These are phyloP conservation scores for Paramyrothecium roridum DNA, from an alignment of 2,329 filamentous ascomycete genomes.

Conservation along the genomic window DNA sequence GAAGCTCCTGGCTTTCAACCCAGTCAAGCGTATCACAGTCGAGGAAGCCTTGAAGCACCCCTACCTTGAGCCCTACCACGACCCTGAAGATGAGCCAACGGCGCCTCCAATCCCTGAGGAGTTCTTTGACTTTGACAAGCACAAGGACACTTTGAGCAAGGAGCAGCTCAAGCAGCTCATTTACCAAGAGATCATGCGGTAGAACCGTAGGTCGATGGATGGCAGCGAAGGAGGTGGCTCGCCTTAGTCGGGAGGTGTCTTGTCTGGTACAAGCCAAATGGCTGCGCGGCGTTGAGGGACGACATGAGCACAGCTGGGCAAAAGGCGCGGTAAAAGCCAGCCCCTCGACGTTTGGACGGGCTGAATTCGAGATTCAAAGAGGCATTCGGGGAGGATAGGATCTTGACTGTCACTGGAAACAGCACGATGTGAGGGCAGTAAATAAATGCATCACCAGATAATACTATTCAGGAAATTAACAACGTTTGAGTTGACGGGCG, in stretches of 20 bases:
- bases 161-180: slow-evolving; percentile 97
- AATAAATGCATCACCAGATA: background rate
- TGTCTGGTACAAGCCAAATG: background rate
- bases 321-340: no score
- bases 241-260: background rate
- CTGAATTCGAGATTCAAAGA: background rate
- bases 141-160: slow-evolving; percentile 98
- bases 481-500: background rate
- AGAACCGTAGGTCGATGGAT: slow-evolving; percentile 8
- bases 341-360: no score
- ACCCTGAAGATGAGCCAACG: slow-evolving; percentile 96
- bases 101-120: slow-evolving; percentile 96
- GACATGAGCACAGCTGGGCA: background rate
- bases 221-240: background rate
- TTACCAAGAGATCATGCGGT: slow-evolving; percentile 90
- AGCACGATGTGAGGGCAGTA: background rate
- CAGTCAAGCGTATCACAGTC: slow-evolving; percentile 96
- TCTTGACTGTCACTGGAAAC: background rate
- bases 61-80: slow-evolving; percentile 97
- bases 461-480: background rate
- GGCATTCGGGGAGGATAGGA: background rate
- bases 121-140: slow-evolving; percentile 99
- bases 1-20: slow-evolving; percentile 96
- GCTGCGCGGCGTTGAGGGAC: background rate
- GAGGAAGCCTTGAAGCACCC: slow-evolving; percentile 97